Evolutionary conservation across 2,329 filamentous ascomycete genomes (phyloP), one percentile per base, ranked within the genome.

Genomic region (Colletotrichum cuscutae): DNA sequence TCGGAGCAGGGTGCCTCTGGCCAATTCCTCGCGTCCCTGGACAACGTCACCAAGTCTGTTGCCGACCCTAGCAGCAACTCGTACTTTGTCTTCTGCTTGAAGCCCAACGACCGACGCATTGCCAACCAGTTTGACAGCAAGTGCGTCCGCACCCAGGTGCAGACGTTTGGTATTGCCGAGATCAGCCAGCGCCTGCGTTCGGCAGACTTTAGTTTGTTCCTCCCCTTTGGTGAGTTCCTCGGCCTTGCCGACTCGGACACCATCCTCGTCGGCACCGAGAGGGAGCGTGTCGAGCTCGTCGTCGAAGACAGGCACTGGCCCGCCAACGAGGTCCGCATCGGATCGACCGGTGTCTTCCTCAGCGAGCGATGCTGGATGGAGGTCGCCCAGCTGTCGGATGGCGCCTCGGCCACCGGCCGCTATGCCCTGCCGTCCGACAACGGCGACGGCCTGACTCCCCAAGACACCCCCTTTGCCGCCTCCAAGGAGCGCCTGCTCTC

Each of bases 41-140:
- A 98, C 76, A 97, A 97, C 72, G 94, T 99, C 70, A 97, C 92
- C 71, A 95, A 96, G 77, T 95, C 95, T 2, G 86, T 99, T 57
- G 93, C 91, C 2, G 91, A 94, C 2, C 90, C 92, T 4, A 94
- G 95, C 79, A 94, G 95, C 12, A 99, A 99, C 79, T 90, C 93
- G 1, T 99, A 99, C 83, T 98, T 98, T 77, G 90, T 99, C 57
- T 98, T 99, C 83, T 99, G 97, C 79, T 84, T 99, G 75, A 99
- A 99, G 84, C 96, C 97, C 26, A 99, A 99, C 77, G 97, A 99
- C 81, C 90, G 97, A 65, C 92, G 97, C 62, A 99, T 99, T 76
- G 96, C 97, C 74, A 99, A 99, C 77, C 97, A 99, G 79, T 99
- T 98, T 78, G 97, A 99, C 82, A 98, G 95, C 89, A 98, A 98